Percentiles rank a stretch among this genome's conserved stretches.
These are phyloP conservation scores for Mrakia blollopis DNA, from an alignment of 768 basidiomycete species.

Conservation along the genomic window DNA sequence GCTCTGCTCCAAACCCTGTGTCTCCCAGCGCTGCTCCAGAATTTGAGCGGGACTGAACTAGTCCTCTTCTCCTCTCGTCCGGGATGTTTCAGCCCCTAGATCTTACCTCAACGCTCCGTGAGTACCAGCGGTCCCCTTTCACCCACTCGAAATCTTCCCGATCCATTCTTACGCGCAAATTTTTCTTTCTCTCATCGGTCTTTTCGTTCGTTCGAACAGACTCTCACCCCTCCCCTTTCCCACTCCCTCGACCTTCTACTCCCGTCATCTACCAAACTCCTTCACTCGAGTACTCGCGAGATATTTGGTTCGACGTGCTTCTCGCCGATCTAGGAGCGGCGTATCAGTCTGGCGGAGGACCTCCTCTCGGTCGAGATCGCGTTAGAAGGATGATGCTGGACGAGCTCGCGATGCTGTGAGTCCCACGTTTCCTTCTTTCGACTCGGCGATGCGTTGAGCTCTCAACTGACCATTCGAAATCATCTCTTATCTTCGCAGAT, in stretches of 20 bases:
- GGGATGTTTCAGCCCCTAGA: neutral
- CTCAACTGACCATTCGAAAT: too few relatives aligned
- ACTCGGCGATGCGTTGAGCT: too few relatives aligned
- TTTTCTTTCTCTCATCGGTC: too few relatives aligned
- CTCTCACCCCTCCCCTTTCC: neutral
- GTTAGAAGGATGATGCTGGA: slow-evolving; percentile 1
- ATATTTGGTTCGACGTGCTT: slow-evolving; percentile 7
- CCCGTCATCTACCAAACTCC: slow-evolving; percentile 7
- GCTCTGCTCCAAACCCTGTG: neutral
- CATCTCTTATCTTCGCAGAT: too few relatives aligned
- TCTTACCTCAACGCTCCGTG: neutral
- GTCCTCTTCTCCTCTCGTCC: neutral
- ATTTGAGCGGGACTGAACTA: neutral
- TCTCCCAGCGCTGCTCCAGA: neutral
- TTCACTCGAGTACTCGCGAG: neutral
- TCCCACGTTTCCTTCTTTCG: too few relatives aligned
- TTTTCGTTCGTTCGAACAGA: too few relatives aligned
- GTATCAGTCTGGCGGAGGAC: neutral
- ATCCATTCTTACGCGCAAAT: too few relatives aligned
- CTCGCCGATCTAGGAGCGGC: neutral
- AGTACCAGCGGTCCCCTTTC: too few relatives aligned
- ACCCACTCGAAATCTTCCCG: too few relatives aligned
- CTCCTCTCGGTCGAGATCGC: neutral
- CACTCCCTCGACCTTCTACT: neutral
- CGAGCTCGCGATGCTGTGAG: neutral